These are phyloP conservation scores for Patellaria atrata DNA, from an alignment of 495 filamentous ascomycete genomes.

Conservation along the genomic window DNA sequence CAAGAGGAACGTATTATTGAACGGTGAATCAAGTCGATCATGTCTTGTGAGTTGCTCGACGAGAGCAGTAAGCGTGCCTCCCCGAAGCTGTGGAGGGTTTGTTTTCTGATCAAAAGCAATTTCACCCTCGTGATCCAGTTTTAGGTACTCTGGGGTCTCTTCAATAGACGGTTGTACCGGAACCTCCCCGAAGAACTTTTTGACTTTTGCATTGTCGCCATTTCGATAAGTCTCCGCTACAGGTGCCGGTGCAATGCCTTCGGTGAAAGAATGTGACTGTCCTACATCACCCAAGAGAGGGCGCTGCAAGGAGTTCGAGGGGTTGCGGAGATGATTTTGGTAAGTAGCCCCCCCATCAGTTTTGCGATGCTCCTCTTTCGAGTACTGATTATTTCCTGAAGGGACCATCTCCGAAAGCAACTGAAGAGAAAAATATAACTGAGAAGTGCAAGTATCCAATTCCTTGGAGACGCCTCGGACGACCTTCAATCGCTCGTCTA, in stretches of 20 bases:
- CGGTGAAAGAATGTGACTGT: slow-evolving; percentile 52
- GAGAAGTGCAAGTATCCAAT: slow-evolving; percentile 71
- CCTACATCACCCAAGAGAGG: slow-evolving; percentile 20
- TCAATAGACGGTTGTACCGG: slow-evolving; percentile 43
- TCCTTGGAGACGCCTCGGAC: slow-evolving; percentile 61
- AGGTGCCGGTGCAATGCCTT: slow-evolving; percentile 49
- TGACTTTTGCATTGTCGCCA: slow-evolving; percentile 61
- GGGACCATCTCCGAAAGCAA: slow-evolving; percentile 70
- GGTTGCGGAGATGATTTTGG: slow-evolving; percentile 8
- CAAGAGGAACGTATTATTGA: slow-evolving; percentile 94
- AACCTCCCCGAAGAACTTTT: slow-evolving; percentile 80
- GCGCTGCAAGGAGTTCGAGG: slow-evolving; percentile 17
- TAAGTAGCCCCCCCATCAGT: slow-evolving; percentile 11
- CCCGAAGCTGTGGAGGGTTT: slow-evolving; percentile 58
- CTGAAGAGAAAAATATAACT: slow-evolving; percentile 75
- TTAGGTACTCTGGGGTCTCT: slow-evolving; percentile 69
- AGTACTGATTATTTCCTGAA: slow-evolving; percentile 30
- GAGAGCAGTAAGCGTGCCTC: slow-evolving; percentile 73
- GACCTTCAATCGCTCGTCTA: slow-evolving; percentile 75
- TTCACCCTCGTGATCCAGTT: slow-evolving; percentile 79
- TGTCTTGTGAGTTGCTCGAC: slow-evolving; percentile 96
- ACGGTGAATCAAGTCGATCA: slow-evolving; percentile 85
- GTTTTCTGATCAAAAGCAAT: slow-evolving; percentile 75
- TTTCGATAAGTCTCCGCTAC: slow-evolving; percentile 36
- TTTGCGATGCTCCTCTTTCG: slow-evolving; percentile 23